Conservation (phyloP, 129 eudicot species). For the Logfia minima region DNA sequence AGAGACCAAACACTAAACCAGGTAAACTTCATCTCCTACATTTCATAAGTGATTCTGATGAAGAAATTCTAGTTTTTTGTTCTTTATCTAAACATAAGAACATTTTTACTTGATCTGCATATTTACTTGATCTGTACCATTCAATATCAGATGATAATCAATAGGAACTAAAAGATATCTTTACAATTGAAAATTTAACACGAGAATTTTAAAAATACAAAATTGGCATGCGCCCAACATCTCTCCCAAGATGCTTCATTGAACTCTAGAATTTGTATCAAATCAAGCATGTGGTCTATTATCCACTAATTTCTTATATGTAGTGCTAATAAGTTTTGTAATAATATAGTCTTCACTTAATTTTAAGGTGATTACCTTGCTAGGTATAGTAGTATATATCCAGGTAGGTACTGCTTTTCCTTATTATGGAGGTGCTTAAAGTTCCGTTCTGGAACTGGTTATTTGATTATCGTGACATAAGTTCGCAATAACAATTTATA, state of each 20-base stretch:
- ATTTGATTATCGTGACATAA: neutral
- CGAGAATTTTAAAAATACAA: neutral
- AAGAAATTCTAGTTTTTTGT: neutral
- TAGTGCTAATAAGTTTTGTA: neutral
- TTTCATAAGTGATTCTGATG: neutral
- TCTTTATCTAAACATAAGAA: neutral
- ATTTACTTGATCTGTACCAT: too few relatives aligned
- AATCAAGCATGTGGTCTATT: neutral
- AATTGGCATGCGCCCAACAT: neutral
- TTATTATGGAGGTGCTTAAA: neutral
- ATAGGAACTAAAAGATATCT: neutral
- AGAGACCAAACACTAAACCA: slow-evolving; percentile 97
- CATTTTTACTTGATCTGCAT: too few relatives aligned
- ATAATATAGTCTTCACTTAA: neutral
- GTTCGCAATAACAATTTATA: neutral
- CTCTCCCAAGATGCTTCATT: neutral
- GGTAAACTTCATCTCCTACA: slow-evolving; percentile 42
- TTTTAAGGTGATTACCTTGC: neutral
- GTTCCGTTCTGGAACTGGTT: neutral
- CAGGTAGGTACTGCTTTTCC: neutral
- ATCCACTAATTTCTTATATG: too few relatives aligned
- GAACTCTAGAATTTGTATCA: neutral
- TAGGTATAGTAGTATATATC: neutral
- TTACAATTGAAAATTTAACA: neutral
- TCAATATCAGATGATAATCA: neutral